Conservation (phyloP, 148 eudicot species). For the Suaeda aralocaspica region DNA sequence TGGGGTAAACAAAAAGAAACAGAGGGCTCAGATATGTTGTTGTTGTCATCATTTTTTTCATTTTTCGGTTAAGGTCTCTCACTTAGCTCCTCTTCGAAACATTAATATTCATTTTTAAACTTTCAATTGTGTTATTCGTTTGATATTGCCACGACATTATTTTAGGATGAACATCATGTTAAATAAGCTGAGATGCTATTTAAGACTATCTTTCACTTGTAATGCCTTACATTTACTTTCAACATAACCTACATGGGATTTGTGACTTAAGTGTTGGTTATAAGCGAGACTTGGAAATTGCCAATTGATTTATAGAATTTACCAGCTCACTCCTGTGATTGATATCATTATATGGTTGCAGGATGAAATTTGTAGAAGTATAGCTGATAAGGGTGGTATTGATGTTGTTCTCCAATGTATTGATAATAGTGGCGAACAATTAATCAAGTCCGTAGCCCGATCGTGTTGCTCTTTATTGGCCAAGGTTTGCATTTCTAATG, state of each 20-base stretch:
- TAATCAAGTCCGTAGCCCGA: constrained; percentile 57
- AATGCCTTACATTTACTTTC: neutral
- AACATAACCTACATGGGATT: neutral
- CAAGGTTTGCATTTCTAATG: constrained; percentile 45
- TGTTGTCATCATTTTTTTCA: no score
- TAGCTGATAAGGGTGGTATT: constrained; percentile 82
- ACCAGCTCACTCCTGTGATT: neutral
- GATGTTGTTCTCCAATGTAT: constrained; percentile 71
- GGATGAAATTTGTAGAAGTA: constrained; percentile 94
- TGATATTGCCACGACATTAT: no score
- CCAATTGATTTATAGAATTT: no score
- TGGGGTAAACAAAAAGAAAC: no score
- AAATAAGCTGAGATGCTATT: no score
- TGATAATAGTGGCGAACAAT: constrained; percentile 76
- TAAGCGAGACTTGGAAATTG: neutral
- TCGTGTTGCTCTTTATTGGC: constrained; percentile 65
- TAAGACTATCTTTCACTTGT: neutral
- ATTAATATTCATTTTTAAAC: no score
- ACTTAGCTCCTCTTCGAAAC: no score
- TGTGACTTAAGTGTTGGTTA: neutral
- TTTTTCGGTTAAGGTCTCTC: no score
- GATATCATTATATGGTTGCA: constrained; percentile 30
- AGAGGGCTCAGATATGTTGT: no score
- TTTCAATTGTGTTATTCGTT: no score
- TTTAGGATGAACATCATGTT: no score